Evolutionary conservation across 1,284 basidiomycete genomes (phyloP), one percentile per base, ranked within the genome.

Genomic region (Tilletia setariae): DNA sequence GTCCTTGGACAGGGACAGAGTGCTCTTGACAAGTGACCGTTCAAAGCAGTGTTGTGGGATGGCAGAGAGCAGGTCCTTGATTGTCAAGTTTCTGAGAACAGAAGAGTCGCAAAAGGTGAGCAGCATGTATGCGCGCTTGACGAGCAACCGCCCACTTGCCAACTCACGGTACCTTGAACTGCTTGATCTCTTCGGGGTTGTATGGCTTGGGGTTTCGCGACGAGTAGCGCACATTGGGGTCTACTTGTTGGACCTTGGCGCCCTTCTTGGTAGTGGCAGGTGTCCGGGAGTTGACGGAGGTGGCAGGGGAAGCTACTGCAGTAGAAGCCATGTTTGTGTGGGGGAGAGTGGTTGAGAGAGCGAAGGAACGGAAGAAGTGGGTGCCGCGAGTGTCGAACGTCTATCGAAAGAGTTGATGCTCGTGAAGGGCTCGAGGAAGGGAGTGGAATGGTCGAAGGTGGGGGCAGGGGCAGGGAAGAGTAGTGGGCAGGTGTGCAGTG

Each of bases 21-120:
- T 89, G 28, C 94, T 95, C 81, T 87, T 87, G 80, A 95, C 76
- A 1, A 93, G 90, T 0, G 92, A 95, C 73, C 96, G 91, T 85
- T 96, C 87, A 85, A 90, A 93, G 86, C 95, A 98, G 85, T 95
- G 93, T 4, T 90, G 83, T 13, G 93, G 94, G 82, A 98, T 96
- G 32, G 88, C 88, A 67, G 88, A 89, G 66, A 97, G 87, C 70
- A 97, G 84, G 79, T 94, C 91, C 85, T 93, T 94, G 82, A 94
- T 86, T 23, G 90, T 87, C 70, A 93, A 85, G 84, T 92, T 89
- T 44, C 21, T 21, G 61, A 35, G 8, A 23, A 35, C 9, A 7
- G 46, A 16, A 49, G 19, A 49, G 19, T 6, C 19, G 19, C 19
- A 49, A 16, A 16, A 16, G 16, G 46, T 19, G 4, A 23, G 16